These are phyloP conservation scores for Starmerella cellae DNA, from an alignment of 805 yeast species.

Conservation along the genomic window DNA sequence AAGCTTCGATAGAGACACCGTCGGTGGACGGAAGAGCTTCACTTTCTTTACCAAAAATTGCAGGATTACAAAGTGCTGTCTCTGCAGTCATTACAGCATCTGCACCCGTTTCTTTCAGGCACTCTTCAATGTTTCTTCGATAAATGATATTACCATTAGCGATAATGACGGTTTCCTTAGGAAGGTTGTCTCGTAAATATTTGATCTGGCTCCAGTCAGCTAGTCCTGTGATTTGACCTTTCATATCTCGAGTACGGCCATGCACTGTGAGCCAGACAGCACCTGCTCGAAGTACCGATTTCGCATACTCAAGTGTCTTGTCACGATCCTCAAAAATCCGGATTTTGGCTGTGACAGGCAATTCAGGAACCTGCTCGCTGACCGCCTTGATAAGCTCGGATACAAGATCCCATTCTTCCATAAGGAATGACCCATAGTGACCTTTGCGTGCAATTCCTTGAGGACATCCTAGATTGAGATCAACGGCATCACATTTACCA, in stretches of 20 bases:
- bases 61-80: conserved; percentile 88
- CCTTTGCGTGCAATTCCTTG: conserved; percentile 96
- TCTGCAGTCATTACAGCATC: conserved; percentile 98
- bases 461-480: conserved; percentile 92
- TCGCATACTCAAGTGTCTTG: conserved; percentile 75
- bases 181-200: conserved; percentile 62
- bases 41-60: conserved; percentile 43
- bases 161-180: conserved; percentile 75
- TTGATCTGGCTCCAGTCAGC: conserved; percentile 82
- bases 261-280: conserved; percentile 92
- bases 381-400: conserved; percentile 55
- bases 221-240: conserved; percentile 89
- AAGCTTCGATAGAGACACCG: conserved; percentile 14
- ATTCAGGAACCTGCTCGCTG: conserved; percentile 51
- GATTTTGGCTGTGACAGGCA: conserved; percentile 93
- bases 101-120: conserved; percentile 48
- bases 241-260: conserved; percentile 93
- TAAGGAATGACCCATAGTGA: conserved; percentile 83
- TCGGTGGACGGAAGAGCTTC: not conserved
- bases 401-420: conserved; percentile 93
- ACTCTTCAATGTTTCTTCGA: conserved; percentile 65
- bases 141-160: conserved; percentile 93
- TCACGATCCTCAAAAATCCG: conserved; percentile 76
- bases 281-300: conserved; percentile 79
- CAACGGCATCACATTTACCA: conserved; percentile 87